These are phyloP conservation scores for Candida sanyaensis DNA, from an alignment of 1,139 yeast genomes.

Conservation along the genomic window DNA sequence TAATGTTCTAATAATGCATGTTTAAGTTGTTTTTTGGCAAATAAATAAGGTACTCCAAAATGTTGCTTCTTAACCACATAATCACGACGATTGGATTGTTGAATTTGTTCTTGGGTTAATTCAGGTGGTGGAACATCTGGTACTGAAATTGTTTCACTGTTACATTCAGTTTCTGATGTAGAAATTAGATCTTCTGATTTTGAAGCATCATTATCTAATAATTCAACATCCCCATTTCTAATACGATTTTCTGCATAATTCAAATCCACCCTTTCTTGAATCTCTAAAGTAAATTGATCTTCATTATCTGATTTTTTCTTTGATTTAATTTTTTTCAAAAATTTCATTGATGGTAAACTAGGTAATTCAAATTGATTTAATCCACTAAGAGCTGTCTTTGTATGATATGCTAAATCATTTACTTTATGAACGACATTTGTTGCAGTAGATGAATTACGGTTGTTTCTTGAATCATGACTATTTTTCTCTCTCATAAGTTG, in stretches of 20 bases:
- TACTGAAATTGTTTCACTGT: slow-evolving; percentile 6
- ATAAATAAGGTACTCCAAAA: slow-evolving; percentile 60
- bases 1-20: slow-evolving; percentile 80
- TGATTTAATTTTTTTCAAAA: slow-evolving; percentile 30
- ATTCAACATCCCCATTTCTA: slow-evolving; percentile 34
- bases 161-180: slow-evolving; percentile 18
- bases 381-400: slow-evolving; percentile 32
- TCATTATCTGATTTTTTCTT: slow-evolving; percentile 6
- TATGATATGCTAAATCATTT: slow-evolving; percentile 33
- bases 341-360: slow-evolving; percentile 52
- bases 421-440: slow-evolving; percentile 23
- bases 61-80: slow-evolving; percentile 30
- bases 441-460: slow-evolving; percentile 2
- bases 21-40: slow-evolving; percentile 75
- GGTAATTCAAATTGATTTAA: slow-evolving; percentile 56
- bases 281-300: slow-evolving; percentile 19
- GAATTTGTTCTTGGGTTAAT: slow-evolving; percentile 18
- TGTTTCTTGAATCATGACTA: slow-evolving; percentile 12
- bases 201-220: slow-evolving; percentile 13
- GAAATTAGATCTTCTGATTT: slow-evolving; percentile 16
- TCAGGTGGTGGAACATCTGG: slow-evolving; percentile 12
- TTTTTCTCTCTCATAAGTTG: slow-evolving; percentile 17
- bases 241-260: slow-evolving; percentile 43
- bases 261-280: slow-evolving; percentile 21
- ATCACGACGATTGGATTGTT: slow-evolving; percentile 30